phyloP scores from a whole-genome alignment of 2,329 filamentous ascomycete genomes.

The Alternaria metachromatica region DNA sequence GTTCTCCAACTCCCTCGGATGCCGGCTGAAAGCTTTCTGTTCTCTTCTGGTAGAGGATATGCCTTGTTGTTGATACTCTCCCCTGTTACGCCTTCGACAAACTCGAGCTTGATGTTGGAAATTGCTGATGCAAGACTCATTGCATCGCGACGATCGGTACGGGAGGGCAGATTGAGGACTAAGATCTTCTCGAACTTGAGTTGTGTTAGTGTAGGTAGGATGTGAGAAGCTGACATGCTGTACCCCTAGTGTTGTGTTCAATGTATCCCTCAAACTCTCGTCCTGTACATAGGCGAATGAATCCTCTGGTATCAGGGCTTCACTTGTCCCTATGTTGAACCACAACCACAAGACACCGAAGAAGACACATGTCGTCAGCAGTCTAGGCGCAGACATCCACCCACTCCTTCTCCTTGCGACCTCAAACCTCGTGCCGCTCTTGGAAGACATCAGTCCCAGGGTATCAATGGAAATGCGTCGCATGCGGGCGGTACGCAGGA shows the following conservation, averaged over 20 bases:
- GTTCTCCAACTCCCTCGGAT: conserved; percentile 42
- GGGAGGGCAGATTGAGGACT: conserved; percentile 60
- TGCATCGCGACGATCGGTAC: conserved; percentile 61
- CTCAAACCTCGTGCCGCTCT: conserved; percentile 21
- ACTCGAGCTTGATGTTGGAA: conserved; percentile 57
- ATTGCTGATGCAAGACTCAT: conserved; percentile 58
- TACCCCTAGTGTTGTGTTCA: conserved; percentile 39
- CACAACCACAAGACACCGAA: conserved; percentile 32
- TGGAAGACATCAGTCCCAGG: conserved; percentile 31
- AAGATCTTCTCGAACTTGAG: conserved; percentile 61
- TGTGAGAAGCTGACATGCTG: neutral
- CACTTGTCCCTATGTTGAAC: conserved; percentile 21
- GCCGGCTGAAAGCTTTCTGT: conserved; percentile 34
- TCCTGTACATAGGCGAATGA: conserved; percentile 33
- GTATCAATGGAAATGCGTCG: conserved; percentile 41
- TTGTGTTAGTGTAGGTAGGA: neutral
- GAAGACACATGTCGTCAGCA: conserved; percentile 31
- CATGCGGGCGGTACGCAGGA: conserved; percentile 17
- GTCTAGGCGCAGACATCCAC: conserved; percentile 33
- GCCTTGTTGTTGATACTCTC: conserved; percentile 35
- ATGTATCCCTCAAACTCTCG: conserved; percentile 31
- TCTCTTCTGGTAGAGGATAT: conserved; percentile 39
- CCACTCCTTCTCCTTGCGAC: conserved; percentile 21
- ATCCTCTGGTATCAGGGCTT: conserved; percentile 27
- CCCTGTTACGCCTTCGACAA: conserved; percentile 57